phyloP scores from a whole-genome alignment of 2,329 filamentous ascomycete species.

The Aciculosporium take region DNA sequence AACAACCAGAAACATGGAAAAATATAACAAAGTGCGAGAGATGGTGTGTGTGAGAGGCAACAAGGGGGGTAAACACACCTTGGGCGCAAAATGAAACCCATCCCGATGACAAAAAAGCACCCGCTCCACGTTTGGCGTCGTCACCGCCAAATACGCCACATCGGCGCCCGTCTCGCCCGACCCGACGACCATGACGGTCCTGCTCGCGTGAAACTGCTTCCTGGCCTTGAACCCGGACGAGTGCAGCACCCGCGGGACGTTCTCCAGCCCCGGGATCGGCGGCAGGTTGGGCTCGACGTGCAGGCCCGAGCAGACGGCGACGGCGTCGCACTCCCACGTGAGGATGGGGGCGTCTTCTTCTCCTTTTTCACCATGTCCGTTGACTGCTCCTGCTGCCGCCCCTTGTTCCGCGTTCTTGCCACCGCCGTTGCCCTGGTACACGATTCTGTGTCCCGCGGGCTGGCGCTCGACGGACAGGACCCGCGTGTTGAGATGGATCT shows the following conservation, averaged over 20 bases:
- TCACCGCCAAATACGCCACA: constrained; percentile 27
- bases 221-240: constrained; percentile 27
- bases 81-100: constrained; percentile 26
- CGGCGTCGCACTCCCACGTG: constrained; percentile 25
- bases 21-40: background rate
- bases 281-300: constrained; percentile 25
- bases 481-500: constrained; percentile 20
- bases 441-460: constrained; percentile 3
- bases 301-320: constrained; percentile 29
- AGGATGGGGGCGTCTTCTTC: too few relatives aligned
- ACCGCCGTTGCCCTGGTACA: background rate
- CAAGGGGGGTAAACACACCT: constrained; percentile 13
- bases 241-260: constrained; percentile 24
- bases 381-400: too few relatives aligned
- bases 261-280: constrained; percentile 21
- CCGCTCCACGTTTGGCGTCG: constrained; percentile 20
- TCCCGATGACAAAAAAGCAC: constrained; percentile 29
- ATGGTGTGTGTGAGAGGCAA: too few relatives aligned
- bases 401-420: background rate
- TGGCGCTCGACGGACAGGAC: constrained; percentile 15
- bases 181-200: constrained; percentile 27
- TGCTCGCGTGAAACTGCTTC: constrained; percentile 23
- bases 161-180: constrained; percentile 31
- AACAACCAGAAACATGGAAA: background rate
- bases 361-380: too few relatives aligned